These are phyloP conservation scores for Escallonia herrerae DNA, from an alignment of 129 eudicot species.

Conservation along the genomic window DNA sequence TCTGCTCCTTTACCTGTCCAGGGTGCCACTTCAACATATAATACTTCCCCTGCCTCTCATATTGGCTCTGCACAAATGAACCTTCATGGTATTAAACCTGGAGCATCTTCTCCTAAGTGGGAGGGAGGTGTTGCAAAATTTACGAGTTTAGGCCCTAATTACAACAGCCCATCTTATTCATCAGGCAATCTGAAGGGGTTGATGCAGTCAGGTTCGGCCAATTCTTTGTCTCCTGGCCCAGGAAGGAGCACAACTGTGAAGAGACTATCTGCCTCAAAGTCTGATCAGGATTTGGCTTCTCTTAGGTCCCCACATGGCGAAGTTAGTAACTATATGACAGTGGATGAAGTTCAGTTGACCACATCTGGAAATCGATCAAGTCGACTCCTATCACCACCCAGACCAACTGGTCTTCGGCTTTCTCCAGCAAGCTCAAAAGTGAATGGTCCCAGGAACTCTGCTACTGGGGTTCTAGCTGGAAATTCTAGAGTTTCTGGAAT, in stretches of 20 bases:
- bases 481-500: constrained; percentile 22
- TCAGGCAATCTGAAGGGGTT: constrained; percentile 43
- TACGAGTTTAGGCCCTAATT: constrained; percentile 19
- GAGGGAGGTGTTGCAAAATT: constrained; percentile 32
- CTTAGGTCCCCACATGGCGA: constrained; percentile 63
- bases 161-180: constrained; percentile 32
- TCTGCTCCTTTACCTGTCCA: constrained; percentile 38
- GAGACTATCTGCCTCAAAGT: constrained; percentile 63
- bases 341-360: constrained; percentile 48
- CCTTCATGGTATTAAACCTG: constrained; percentile 24
- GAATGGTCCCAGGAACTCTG: constrained; percentile 28
- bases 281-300: constrained; percentile 76
- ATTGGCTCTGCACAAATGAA: constrained; percentile 31
- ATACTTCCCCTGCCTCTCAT: constrained; percentile 31
- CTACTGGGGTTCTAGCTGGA: constrained; percentile 27
- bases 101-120: constrained; percentile 46
- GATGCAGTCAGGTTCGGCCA: constrained; percentile 51
- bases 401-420: constrained; percentile 23
- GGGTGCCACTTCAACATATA: constrained; percentile 27
- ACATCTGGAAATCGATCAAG: constrained; percentile 35
- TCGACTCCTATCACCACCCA: constrained; percentile 34
- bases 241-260: constrained; percentile 35
- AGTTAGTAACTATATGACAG: constrained; percentile 36
- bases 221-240: constrained; percentile 31
- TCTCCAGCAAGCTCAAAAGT: constrained; percentile 32